Base-by-base conservation (phyloP, 108 stramenopile species). In the Fragilariopsis cylindrus region DNA sequence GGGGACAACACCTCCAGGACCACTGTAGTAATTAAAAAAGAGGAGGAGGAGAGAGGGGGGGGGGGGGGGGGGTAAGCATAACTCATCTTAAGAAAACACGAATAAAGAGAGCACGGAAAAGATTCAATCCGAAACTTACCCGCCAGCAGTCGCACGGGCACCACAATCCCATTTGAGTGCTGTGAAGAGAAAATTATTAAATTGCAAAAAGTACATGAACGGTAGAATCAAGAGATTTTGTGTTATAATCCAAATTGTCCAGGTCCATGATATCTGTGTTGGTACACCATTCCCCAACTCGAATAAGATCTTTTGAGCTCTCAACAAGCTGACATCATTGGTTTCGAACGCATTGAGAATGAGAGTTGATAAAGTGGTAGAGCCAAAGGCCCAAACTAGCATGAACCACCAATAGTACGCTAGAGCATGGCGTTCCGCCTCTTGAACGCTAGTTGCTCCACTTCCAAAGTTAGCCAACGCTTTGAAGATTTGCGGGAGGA, bases 401-500 rank as follows among this genome's bases (percentile, higher is more conserved):
- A 90, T 89, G 70, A 96, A 93, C 45, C 68, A 89, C 93, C 93
- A 94, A 69, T 89, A 94, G 78, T 94, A 94, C 48, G 76, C 48
- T 8, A 95, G 78, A 0, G 92, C 90, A 48, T 68, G 75, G 52
- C 80, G 81, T 77, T 91, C 91, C 16, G 91, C 90, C 42, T 69
- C 76, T 55, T 80, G 75, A 16, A 89, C 78, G 56, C 88, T 90
- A 0, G 86, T 86, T 46, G 94, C 86, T 52, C 74, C 79, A 47
- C 82, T 82, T 9, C 89, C 90, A 66, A 87, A 89, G 70, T 96
- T 96, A 6, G 94, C 88, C 74, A 96, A 90, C 8, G 78, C 57
- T 76, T 96, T 96, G 81, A 96, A 96, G 60, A 96, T 87, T 8
- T 88, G 76, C 19, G 93, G 93, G 48, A 90, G 91, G 5, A 94